Conservation (phyloP, 768 basidiomycete genomes). For the Inosperma sp. region DNA sequence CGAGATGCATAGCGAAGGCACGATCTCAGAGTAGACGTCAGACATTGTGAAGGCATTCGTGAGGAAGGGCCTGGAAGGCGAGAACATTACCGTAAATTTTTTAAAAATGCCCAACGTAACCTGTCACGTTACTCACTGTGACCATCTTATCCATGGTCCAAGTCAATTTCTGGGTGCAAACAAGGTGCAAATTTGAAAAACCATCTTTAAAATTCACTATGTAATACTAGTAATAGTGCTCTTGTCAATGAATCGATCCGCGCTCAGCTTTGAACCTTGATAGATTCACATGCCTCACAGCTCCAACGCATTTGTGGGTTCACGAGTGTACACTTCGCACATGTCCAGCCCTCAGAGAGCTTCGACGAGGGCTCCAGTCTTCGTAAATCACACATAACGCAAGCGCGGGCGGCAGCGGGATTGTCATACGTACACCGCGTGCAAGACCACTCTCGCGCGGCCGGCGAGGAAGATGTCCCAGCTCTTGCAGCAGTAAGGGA, state of each 20-base stretch:
- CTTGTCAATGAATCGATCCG: no score
- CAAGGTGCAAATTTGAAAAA: no score
- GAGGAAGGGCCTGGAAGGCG: slow-evolving; percentile 30
- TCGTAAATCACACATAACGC: slow-evolving; percentile 51
- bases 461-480: background rate
- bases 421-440: slow-evolving; percentile 67
- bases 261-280: slow-evolving; percentile 49
- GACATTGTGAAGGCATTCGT: slow-evolving; percentile 21
- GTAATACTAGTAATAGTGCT: no score
- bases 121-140: background rate
- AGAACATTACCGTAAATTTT: slow-evolving; percentile 8
- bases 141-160: no score
- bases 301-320: slow-evolving; percentile 66
- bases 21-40: slow-evolving; percentile 21
- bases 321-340: slow-evolving; percentile 40
- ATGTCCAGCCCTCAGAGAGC: slow-evolving; percentile 44
- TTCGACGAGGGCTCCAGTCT: slow-evolving; percentile 46
- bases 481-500: background rate
- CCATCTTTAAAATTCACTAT: no score
- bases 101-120: background rate
- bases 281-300: slow-evolving; percentile 65
- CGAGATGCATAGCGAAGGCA: background rate
- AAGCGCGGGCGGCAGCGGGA: slow-evolving; percentile 41
- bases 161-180: no score
- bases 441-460: slow-evolving; percentile 45